Conservation (phyloP, 2,329 filamentous ascomycete genomes). For the Alternaria incomplexa region DNA sequence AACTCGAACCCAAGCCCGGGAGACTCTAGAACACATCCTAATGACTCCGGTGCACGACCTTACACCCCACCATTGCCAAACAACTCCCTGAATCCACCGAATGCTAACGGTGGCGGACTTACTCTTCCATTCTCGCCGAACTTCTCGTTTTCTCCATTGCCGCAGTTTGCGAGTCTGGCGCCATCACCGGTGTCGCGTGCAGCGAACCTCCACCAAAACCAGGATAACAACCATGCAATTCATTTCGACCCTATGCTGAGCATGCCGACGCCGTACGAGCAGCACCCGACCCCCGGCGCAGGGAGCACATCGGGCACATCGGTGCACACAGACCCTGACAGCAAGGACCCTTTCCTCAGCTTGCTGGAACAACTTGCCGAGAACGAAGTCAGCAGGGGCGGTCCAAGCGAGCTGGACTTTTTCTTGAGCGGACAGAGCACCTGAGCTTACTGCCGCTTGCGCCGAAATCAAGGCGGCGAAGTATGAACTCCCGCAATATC, state of each 20-base stretch:
- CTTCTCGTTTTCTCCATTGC: constrained; percentile 47
- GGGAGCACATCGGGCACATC: constrained; percentile 50
- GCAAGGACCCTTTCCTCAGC: constrained; percentile 79
- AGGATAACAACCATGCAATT: constrained; percentile 17
- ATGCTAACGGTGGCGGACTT: constrained; percentile 25
- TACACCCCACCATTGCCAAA: constrained; percentile 37
- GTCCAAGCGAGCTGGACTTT: constrained; percentile 78
- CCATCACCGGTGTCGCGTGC: constrained; percentile 37
- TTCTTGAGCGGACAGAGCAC: constrained; percentile 61
- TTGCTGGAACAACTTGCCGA: constrained; percentile 82
- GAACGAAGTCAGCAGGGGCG: constrained; percentile 73
- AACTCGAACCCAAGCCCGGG: constrained; percentile 33
- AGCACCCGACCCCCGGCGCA: constrained; percentile 54
- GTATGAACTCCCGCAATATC: not conserved
- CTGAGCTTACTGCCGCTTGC: constrained; percentile 18
- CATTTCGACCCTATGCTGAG: constrained; percentile 51
- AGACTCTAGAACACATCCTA: constrained; percentile 25
- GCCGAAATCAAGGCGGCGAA: not conserved
- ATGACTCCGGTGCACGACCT: constrained; percentile 30
- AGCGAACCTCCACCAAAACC: constrained; percentile 24
- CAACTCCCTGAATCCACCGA: constrained; percentile 21
- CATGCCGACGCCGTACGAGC: constrained; percentile 49
- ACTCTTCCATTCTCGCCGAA: constrained; percentile 51
- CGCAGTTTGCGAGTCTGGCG: constrained; percentile 42
- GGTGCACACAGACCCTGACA: constrained; percentile 58